Evolutionary conservation across 768 basidiomycete species (phyloP), one percentile per base, ranked within the genome.

Genomic region (Rhizopogon sp.): DNA sequence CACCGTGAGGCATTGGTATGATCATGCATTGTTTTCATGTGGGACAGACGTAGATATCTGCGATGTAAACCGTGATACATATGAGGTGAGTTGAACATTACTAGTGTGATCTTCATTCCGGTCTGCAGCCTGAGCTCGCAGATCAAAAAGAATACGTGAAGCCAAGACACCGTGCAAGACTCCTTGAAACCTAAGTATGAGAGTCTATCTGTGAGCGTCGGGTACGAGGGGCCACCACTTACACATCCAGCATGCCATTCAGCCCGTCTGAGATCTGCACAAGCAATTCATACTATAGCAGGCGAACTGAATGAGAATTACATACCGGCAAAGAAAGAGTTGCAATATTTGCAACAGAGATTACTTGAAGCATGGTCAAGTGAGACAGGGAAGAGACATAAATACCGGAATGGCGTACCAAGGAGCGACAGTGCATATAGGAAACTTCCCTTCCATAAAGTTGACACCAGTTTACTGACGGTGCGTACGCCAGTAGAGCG

Each of bases 161-260:
- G 58, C 58, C 52, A 59, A 43, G 14, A 57, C 56, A 10, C 58
- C 43, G 7, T 59, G 58, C 16, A 59, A 33, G 20, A 57, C 50
- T 16, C 44, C 56, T 56, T 59, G 56, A 17, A 59, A 50, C 14
- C 58, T 57, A 7, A 20, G 28, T 41, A 20, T 20, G 25, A 25
- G 25, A 25, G 25, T 25, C 13, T 17, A 52, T n/a, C 13, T 7
- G 25, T 42, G 22, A 16, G 31, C 41, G 16, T n/a, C 14, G 3
- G 44, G 13, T 8, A 44, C 25, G 28, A 42, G 28, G 29, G 17
- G n/a, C 20, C 39, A 41, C 5, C 7, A 45, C 58, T 56, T 45
- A 59, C 58, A 55, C 55, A 3, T 51, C 46, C 5, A 59, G 42
- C 6, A 56, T 37, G 7, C 55, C 56, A 39, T 43, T 59, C 55